phyloP scores from a whole-genome alignment of 2,329 filamentous ascomycete species.

The Cladophialophora yegresii region DNA sequence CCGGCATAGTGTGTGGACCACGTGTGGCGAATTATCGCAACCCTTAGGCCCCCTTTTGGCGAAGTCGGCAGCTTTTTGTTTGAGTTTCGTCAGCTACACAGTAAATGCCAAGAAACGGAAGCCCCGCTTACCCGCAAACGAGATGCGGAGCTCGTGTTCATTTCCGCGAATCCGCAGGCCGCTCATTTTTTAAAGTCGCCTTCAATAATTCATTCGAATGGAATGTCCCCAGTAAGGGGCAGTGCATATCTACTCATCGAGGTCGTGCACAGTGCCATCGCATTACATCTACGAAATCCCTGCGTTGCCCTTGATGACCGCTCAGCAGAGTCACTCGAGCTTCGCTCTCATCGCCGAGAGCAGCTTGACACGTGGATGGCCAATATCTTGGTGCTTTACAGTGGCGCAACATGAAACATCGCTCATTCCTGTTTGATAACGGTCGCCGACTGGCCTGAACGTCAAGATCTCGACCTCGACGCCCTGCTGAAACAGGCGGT shows the following conservation, averaged over 20 bases:
- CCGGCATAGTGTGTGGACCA: too few relatives aligned
- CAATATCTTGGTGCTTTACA: neutral
- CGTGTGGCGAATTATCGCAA: too few relatives aligned
- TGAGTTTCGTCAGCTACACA: too few relatives aligned
- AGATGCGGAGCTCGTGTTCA: slow-evolving; percentile 9
- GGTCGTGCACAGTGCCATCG: neutral
- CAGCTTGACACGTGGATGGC: neutral
- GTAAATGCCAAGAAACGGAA: slow-evolving; percentile 4
- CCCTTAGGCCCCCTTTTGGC: too few relatives aligned
- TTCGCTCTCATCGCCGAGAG: neutral
- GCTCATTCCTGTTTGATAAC: slow-evolving; percentile 8
- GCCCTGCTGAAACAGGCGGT: slow-evolving; percentile 25
- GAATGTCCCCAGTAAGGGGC: neutral
- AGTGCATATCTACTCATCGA: neutral
- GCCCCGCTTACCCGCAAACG: neutral
- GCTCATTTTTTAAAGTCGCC: neutral
- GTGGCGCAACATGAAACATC: slow-evolving; percentile 18
- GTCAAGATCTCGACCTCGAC: slow-evolving; percentile 1
- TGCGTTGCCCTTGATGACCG: neutral
- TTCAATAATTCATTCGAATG: neutral
- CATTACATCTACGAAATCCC: neutral
- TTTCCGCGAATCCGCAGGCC: slow-evolving; percentile 15
- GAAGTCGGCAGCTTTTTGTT: too few relatives aligned
- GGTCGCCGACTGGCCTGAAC: neutral
- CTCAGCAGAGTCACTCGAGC: neutral